Conservation (phyloP, 140 eudicot species). For the Senecio squalidus region DNA sequence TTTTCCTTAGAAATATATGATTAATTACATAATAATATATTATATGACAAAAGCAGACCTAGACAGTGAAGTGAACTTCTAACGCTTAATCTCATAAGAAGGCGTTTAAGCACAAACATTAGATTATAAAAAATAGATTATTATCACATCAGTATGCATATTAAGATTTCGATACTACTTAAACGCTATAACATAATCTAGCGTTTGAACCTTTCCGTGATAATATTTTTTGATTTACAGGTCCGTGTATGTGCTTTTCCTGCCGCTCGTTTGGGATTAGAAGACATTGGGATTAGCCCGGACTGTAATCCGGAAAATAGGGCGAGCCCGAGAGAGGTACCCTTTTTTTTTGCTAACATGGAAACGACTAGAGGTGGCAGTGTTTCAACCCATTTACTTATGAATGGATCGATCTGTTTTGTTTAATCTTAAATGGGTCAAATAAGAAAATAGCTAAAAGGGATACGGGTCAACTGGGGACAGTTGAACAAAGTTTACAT, state of each 20-base stretch:
- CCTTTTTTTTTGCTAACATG: neutral
- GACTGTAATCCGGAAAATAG: conserved; percentile 86
- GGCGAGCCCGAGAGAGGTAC: conserved; percentile 81
- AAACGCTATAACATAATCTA: no score
- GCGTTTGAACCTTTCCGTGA: neutral
- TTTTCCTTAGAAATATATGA: neutral
- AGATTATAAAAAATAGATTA: no score
- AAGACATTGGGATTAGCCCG: conserved; percentile 92
- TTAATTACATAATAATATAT: neutral
- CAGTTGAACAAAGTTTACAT: no score
- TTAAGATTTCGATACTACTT: no score
- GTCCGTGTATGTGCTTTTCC: conserved; percentile 95
- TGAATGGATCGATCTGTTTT: no score
- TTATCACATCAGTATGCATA: no score
- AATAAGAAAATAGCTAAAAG: no score
- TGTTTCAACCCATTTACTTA: neutral
- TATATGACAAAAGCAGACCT: neutral
- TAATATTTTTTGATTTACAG: conserved; percentile 33
- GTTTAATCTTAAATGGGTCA: no score
- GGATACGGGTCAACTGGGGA: no score
- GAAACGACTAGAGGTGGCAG: no score
- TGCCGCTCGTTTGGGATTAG: conserved; percentile 68
- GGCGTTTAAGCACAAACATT: no score
- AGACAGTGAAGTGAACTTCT: neutral
- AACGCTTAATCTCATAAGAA: no score